A percentile compares a stretch with the other conserved stretches of the same genome.
Evolutionary conservation across 148 eudicot genomes (phyloP).

Genomic region (Cornus kousa): DNA sequence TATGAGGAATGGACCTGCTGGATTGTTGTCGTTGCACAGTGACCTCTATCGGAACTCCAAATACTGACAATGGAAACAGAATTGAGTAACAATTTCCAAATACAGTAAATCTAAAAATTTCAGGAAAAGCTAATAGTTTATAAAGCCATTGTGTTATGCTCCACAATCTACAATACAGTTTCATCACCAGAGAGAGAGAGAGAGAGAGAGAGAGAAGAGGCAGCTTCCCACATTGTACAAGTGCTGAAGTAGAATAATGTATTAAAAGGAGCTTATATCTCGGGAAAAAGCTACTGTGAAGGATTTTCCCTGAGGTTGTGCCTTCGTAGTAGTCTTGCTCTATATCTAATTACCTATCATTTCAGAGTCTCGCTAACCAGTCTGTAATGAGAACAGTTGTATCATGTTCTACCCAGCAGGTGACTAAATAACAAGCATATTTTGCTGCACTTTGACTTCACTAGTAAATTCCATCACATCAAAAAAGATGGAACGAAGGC

Average conservation of each 20-base stretch:
- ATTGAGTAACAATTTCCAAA: not conserved
- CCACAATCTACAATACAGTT: not conserved
- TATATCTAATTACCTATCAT: too few species aligned
- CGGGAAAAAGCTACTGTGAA: too few species aligned
- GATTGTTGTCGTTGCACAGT: constrained; percentile 81
- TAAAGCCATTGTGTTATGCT: not conserved
- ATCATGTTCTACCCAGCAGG: not conserved
- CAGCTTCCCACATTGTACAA: not conserved
- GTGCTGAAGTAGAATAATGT: not conserved
- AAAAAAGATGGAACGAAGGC: not conserved
- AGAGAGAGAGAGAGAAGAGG: too few species aligned
- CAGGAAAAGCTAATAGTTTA: not conserved
- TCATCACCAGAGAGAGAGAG: not conserved
- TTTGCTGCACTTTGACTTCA: not conserved
- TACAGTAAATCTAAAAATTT: not conserved
- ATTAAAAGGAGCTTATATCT: not conserved
- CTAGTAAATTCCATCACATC: not conserved
- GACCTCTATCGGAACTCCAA: constrained; percentile 82
- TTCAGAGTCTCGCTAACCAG: not conserved
- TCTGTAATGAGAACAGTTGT: not conserved
- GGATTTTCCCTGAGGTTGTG: too few species aligned
- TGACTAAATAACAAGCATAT: not conserved
- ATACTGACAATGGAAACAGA: constrained; percentile 41
- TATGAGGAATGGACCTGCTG: constrained; percentile 65
- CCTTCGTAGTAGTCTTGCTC: too few species aligned